phyloP scores from a whole-genome alignment of 2,329 filamentous ascomycete species.

The Fusarium fujikuroi region DNA sequence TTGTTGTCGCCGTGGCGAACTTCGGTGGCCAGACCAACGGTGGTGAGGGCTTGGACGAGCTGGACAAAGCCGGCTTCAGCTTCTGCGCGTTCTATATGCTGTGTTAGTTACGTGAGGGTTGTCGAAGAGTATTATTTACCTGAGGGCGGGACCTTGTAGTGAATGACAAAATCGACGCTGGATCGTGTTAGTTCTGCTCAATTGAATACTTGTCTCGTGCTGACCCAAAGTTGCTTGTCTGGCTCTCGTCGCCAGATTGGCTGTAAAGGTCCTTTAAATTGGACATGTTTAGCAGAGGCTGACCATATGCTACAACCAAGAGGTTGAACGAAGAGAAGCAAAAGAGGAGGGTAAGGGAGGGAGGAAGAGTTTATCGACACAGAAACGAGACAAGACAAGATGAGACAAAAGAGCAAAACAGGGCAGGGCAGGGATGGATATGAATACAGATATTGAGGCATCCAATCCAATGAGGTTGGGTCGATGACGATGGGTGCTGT shows the following conservation, averaged over 20 bases:
- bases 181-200: slow-evolving; percentile 21
- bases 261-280: slow-evolving; percentile 48
- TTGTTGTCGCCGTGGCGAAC: slow-evolving; percentile 81
- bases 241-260: slow-evolving; percentile 42
- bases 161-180: slow-evolving; percentile 89
- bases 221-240: slow-evolving; percentile 56
- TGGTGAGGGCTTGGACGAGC: slow-evolving; percentile 78
- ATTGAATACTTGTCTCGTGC: slow-evolving; percentile 13
- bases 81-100: slow-evolving; percentile 70
- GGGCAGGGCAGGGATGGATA: slow-evolving; percentile 8
- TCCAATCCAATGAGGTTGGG: slow-evolving; percentile 25
- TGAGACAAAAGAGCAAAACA: slow-evolving; percentile 21
- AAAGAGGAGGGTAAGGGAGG: not conserved
- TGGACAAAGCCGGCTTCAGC: slow-evolving; percentile 81
- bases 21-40: slow-evolving; percentile 86
- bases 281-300: slow-evolving; percentile 45
- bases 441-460: slow-evolving; percentile 7
- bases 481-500: slow-evolving; percentile 34
- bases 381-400: slow-evolving; percentile 3
- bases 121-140: slow-evolving; percentile 57
- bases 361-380: not conserved
- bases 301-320: slow-evolving; percentile 10
- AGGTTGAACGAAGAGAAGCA: not conserved
- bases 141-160: slow-evolving; percentile 76
- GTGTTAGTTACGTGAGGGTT: slow-evolving; percentile 1